Conservation (phyloP, 345 rosid genomes). For the Kernera saxatilis region DNA sequence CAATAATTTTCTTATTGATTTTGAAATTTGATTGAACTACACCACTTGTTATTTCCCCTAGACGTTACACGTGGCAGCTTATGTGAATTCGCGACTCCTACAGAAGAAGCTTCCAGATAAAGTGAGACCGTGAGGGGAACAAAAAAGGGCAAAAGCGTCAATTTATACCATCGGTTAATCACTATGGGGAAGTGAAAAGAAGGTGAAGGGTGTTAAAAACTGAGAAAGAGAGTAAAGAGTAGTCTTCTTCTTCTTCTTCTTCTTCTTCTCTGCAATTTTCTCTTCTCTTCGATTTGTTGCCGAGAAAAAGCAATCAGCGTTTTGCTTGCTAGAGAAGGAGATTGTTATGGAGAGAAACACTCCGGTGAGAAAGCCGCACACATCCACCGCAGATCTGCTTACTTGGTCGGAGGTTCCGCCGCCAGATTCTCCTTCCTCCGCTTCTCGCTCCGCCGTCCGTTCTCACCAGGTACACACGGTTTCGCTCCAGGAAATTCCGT, state of each 20-base stretch:
- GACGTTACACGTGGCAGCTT: background rate
- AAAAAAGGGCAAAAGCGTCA: conserved; percentile 17
- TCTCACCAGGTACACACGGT: conserved; percentile 53
- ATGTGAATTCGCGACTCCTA: background rate
- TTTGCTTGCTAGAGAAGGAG: background rate
- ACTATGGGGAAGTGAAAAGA: background rate
- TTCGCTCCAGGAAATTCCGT: background rate
- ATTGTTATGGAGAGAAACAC: conserved; percentile 60
- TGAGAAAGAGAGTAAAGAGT: background rate
- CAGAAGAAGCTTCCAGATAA: conserved; percentile 13
- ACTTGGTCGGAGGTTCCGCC: conserved; percentile 71
- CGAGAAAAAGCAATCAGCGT: background rate
- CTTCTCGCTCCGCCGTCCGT: conserved; percentile 57
- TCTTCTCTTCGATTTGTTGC: background rate
- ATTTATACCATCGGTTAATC: background rate
- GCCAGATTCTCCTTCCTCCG: conserved; percentile 44
- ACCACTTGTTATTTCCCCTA: background rate
- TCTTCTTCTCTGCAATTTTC: background rate
- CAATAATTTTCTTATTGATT: background rate
- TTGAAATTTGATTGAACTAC: background rate
- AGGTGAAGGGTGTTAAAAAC: background rate
- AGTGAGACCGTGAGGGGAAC: background rate
- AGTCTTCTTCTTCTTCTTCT: background rate
- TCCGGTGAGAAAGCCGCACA: conserved; percentile 73
- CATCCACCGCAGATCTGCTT: conserved; percentile 87